phyloP scores from a whole-genome alignment of 768 basidiomycete genomes.

The Boletus patriciae region DNA sequence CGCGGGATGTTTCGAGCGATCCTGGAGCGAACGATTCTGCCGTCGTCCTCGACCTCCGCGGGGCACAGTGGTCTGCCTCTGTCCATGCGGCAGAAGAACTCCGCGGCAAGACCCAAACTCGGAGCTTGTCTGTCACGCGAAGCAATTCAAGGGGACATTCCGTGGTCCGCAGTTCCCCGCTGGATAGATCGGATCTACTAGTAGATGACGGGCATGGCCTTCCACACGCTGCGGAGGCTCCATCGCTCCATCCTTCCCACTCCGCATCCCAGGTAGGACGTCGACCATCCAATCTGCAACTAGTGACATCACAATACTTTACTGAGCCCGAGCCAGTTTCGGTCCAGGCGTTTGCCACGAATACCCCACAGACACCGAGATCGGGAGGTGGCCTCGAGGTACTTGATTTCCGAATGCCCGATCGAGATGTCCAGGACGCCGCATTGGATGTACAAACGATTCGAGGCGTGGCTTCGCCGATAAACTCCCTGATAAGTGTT shows the following conservation, averaged over 20 bases:
- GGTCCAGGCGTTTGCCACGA: background rate
- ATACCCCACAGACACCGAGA: background rate
- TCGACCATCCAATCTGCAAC: conserved; percentile 7
- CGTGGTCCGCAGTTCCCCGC: conserved; percentile 7
- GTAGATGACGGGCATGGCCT: background rate
- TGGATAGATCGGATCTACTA: conserved; percentile 32
- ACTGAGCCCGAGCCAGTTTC: background rate
- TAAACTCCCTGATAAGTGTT: conserved; percentile 3
- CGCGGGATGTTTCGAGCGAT: conserved; percentile 13
- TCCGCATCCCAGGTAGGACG: conserved; percentile 52
- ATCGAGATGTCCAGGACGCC: background rate
- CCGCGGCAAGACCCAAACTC: background rate
- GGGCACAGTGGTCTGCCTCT: conserved; percentile 28
- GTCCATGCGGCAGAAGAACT: conserved; percentile 2
- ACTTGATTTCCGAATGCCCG: background rate
- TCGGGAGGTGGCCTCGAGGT: background rate
- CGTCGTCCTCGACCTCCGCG: conserved; percentile 39
- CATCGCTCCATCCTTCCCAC: conserved; percentile 49
- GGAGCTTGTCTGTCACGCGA: background rate
- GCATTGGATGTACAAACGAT: background rate
- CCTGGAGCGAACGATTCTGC: conserved; percentile 12
- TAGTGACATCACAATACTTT: conserved; percentile 13
- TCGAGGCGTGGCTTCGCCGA: background rate
- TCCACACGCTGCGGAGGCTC: conserved; percentile 3
- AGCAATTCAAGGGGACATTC: background rate